Conservation (phyloP, 805 yeast genomes). For the Wickerhamiella brachini region DNA sequence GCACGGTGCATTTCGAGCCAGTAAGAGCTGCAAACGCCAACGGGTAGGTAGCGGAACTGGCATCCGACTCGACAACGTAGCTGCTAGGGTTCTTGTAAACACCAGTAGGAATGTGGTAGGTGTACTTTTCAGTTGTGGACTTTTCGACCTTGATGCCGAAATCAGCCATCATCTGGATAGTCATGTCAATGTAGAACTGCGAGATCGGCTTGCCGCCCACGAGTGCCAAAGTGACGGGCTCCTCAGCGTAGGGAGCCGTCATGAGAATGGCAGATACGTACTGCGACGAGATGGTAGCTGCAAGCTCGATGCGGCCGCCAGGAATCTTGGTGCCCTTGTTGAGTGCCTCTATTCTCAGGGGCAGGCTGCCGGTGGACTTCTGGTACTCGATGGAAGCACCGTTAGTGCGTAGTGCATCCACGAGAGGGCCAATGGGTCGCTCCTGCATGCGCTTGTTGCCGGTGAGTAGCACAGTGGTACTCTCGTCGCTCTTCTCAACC, state of each 20-base stretch:
- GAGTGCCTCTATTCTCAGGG: conserved; percentile 50
- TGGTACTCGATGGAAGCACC: conserved; percentile 65
- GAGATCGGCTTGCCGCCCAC: conserved; percentile 97
- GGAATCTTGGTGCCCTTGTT: conserved; percentile 43
- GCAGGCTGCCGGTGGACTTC: conserved; percentile 70
- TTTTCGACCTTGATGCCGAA: conserved; percentile 71
- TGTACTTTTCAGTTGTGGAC: conserved; percentile 58
- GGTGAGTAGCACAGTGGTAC: conserved; percentile 49
- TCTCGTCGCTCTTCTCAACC: conserved; percentile 36
- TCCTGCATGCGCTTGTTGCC: conserved; percentile 97
- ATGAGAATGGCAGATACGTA: conserved; percentile 90
- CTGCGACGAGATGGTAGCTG: conserved; percentile 94
- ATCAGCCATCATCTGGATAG: conserved; percentile 83
- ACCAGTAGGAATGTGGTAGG: conserved; percentile 84
- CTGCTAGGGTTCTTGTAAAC: conserved; percentile 65
- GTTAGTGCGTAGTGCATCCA: conserved; percentile 72
- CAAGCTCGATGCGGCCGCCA: conserved; percentile 88
- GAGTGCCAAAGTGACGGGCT: conserved; percentile 74
- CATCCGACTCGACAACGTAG: conserved; percentile 90
- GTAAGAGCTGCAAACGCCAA: conserved; percentile 94
- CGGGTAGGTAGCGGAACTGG: conserved; percentile 96
- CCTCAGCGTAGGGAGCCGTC: conserved; percentile 93
- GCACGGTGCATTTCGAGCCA: conserved; percentile 83
- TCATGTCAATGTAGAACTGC: conserved; percentile 92
- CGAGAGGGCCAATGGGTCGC: conserved; percentile 92